Percentiles rank a stretch among this genome's conserved stretches.
phyloP scores from a whole-genome alignment of 1,284 basidiomycete genomes.

The Porodaedalea pini region DNA sequence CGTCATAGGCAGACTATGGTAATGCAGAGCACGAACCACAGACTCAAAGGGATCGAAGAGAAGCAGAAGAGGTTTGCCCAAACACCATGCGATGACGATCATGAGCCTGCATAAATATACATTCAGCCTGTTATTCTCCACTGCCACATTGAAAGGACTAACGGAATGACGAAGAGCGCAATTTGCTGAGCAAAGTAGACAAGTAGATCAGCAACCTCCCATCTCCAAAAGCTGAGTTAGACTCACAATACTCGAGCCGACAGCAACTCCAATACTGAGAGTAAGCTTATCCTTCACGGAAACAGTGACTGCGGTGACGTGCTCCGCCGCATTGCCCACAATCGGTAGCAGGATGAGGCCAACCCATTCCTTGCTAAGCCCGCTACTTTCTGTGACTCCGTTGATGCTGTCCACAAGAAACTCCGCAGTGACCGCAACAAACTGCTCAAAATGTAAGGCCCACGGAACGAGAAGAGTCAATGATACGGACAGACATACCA shows the following conservation, averaged over 20 bases:
- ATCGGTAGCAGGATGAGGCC: slow-evolving; percentile 66
- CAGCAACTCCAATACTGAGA: slow-evolving; percentile 55
- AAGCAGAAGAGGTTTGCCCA: slow-evolving; percentile 44
- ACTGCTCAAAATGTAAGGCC: slow-evolving; percentile 31
- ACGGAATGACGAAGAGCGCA: slow-evolving; percentile 60
- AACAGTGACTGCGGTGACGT: slow-evolving; percentile 63
- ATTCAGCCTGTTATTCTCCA: slow-evolving; percentile 5
- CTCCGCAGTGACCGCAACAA: slow-evolving; percentile 64
- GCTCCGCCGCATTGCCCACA: slow-evolving; percentile 65
- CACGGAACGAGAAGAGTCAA: neutral
- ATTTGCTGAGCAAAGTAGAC: too few relatives aligned
- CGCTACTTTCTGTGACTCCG: slow-evolving; percentile 43
- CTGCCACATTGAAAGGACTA: slow-evolving; percentile 33
- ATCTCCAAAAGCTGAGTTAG: too few relatives aligned
- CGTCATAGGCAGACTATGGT: neutral
- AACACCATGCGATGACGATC: slow-evolving; percentile 62
- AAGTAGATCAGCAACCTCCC: too few relatives aligned
- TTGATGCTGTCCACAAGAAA: slow-evolving; percentile 52
- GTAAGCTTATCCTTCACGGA: slow-evolving; percentile 56
- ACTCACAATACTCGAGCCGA: slow-evolving; percentile 64
- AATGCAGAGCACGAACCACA: slow-evolving; percentile 36
- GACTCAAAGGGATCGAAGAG: slow-evolving; percentile 49
- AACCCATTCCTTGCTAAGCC: slow-evolving; percentile 55
- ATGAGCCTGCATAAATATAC: slow-evolving; percentile 43
- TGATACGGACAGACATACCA: slow-evolving; percentile 40